Percentiles rank a stretch among this genome's conserved stretches.
Conservation (phyloP, 495 filamentous ascomycete genomes). For the Daldinia bambusicola region DNA sequence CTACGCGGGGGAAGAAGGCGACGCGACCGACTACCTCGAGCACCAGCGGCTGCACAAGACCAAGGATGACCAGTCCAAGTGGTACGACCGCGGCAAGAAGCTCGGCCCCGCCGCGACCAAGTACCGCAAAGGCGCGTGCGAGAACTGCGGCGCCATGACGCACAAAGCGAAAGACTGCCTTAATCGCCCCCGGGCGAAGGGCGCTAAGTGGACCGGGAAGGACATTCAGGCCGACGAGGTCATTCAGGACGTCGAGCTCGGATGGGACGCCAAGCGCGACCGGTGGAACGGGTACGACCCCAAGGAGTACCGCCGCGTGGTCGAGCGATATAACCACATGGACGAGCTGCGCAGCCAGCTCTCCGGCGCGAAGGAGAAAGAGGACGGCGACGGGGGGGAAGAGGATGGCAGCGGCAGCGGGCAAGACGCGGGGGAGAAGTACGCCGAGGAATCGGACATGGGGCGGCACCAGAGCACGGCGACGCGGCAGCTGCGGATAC, state of each 20-base stretch:
- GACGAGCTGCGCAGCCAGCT: conserved; percentile 78
- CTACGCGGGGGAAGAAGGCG: conserved; percentile 84
- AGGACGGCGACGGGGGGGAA: conserved; percentile 59
- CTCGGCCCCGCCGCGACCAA: conserved; percentile 88
- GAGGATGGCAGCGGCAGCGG: conserved; percentile 63
- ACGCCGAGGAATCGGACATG: conserved; percentile 98
- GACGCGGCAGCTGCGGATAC: conserved; percentile 88
- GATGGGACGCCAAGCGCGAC: conserved; percentile 99
- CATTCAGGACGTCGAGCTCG: conserved; percentile 83
- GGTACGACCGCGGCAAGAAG: conserved; percentile 89
- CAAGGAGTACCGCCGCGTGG: conserved; percentile 81
- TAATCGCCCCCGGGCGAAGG: conserved; percentile 86
- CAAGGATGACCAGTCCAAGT: conserved; percentile 77
- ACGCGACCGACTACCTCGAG: conserved; percentile 89
- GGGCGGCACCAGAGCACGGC: conserved; percentile 87
- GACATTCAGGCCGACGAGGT: conserved; percentile 94
- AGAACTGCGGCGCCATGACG: conserved; percentile 97
- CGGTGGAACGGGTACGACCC: conserved; percentile 97
- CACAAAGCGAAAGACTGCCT: conserved; percentile 96
- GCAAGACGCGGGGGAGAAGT: conserved; percentile 70
- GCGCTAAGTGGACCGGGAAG: conserved; percentile 90
- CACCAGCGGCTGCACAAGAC: conserved; percentile 90
- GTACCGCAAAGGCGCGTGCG: conserved; percentile 96
- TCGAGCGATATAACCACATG: conserved; percentile 87
- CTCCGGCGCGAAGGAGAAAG: conserved; percentile 48